phyloP scores from a whole-genome alignment of 2,329 filamentous ascomycete species.

The Sclerotinia minor region DNA sequence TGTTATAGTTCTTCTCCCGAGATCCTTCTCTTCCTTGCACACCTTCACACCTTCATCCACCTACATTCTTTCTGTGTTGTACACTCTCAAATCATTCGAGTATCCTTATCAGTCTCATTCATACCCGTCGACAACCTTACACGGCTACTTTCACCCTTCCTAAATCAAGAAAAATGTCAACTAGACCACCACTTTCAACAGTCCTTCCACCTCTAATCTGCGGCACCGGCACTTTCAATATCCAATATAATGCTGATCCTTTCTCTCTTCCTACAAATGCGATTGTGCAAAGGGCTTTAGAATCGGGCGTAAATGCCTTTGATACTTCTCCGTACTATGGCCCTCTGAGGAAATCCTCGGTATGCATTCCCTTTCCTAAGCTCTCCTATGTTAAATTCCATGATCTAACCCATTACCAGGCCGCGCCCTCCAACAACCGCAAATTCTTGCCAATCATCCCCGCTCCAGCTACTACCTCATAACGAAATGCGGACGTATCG shows the following conservation, averaged over 20 bases:
- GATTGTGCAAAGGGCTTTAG: slow-evolving; percentile 70
- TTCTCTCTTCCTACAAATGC: slow-evolving; percentile 66
- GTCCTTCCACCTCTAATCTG: slow-evolving; percentile 79
- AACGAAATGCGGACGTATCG: slow-evolving; percentile 75
- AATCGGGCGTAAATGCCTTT: slow-evolving; percentile 71
- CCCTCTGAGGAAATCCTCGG: slow-evolving; percentile 74
- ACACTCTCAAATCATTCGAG: background rate
- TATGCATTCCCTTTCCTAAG: background rate
- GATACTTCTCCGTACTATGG: slow-evolving; percentile 92
- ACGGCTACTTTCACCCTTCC: background rate
- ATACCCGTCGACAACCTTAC: background rate
- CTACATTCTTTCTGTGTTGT: background rate
- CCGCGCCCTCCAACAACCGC: slow-evolving; percentile 42
- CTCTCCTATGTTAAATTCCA: background rate
- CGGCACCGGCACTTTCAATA: slow-evolving; percentile 86
- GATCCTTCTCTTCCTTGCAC: no score
- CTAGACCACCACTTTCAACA: slow-evolving; percentile 57
- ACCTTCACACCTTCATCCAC: background rate
- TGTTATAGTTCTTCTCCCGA: background rate
- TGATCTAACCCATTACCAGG: slow-evolving; percentile 35
- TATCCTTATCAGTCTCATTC: background rate
- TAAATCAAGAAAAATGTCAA: slow-evolving; percentile 31
- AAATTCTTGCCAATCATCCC: slow-evolving; percentile 50
- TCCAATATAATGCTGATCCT: slow-evolving; percentile 74
- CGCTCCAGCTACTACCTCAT: slow-evolving; percentile 65